A percentile compares a stretch with the other conserved stretches of the same genome.
These are phyloP conservation scores for Echinosophora koreensis DNA, from an alignment of 306 rosid species.

Conservation along the genomic window DNA sequence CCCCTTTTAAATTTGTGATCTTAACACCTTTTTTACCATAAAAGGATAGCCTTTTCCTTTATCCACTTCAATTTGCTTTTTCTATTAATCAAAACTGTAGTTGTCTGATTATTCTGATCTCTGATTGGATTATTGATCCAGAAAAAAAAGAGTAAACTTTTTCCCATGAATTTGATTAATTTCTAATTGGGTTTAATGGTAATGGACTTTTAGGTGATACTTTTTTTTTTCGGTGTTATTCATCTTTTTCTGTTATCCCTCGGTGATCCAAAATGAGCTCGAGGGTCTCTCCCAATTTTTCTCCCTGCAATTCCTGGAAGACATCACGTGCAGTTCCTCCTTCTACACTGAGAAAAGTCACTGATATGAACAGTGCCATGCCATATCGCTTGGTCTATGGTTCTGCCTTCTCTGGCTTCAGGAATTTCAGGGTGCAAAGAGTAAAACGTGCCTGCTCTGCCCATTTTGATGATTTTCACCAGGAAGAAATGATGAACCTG, in stretches of 20 bases:
- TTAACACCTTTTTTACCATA: background rate
- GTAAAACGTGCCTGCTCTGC: conserved; percentile 45
- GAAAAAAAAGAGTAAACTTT: conserved; percentile 10
- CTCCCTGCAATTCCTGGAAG: conserved; percentile 40
- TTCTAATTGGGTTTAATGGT: conserved; percentile 9
- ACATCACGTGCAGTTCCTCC: conserved; percentile 42
- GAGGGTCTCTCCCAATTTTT: background rate
- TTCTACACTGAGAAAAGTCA: conserved; percentile 29
- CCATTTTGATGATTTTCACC: conserved; percentile 50
- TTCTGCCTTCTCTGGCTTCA: conserved; percentile 27
- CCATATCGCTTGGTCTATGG: conserved; percentile 40
- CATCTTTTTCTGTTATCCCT: conserved; percentile 24
- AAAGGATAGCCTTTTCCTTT: conserved; percentile 1
- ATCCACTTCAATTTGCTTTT: background rate
- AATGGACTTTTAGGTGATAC: conserved; percentile 6
- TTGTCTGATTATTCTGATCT: conserved; percentile 44
- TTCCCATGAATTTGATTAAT: conserved; percentile 20
- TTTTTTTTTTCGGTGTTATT: conserved; percentile 32
- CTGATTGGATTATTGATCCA: conserved; percentile 28
- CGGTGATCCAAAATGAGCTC: conserved; percentile 53
- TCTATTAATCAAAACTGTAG: background rate
- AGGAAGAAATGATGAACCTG: conserved; percentile 46
- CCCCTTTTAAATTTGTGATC: conserved; percentile 4
- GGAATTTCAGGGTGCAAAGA: conserved; percentile 36
- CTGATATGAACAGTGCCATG: conserved; percentile 41